Conservation (phyloP, 495 filamentous ascomycete genomes). For the Platismatia glauca region DNA sequence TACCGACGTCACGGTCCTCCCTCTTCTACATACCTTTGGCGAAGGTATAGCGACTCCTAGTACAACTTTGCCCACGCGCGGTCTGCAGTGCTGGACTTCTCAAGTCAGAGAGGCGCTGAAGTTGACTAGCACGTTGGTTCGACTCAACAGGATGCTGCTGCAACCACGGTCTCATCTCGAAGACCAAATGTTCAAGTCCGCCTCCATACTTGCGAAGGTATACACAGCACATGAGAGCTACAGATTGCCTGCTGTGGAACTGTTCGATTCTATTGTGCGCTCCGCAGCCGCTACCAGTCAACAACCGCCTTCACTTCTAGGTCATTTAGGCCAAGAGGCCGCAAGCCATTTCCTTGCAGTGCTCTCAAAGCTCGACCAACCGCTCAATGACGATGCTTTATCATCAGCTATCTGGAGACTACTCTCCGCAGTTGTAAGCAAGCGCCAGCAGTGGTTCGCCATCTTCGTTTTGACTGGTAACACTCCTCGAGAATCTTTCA, state of each 20-base stretch:
- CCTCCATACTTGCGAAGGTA: slow-evolving; percentile 65
- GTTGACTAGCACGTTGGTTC: slow-evolving; percentile 60
- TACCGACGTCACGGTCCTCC: slow-evolving; percentile 64
- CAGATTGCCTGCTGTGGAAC: slow-evolving; percentile 50
- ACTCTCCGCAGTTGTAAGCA: slow-evolving; percentile 77
- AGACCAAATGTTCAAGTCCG: slow-evolving; percentile 66
- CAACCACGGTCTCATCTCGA: slow-evolving; percentile 56
- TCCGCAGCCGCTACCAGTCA: slow-evolving; percentile 49
- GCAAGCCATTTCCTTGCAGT: slow-evolving; percentile 76
- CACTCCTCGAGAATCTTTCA: slow-evolving; percentile 64
- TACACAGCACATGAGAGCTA: slow-evolving; percentile 65
- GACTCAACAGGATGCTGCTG: slow-evolving; percentile 56
- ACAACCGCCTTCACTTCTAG: slow-evolving; percentile 84
- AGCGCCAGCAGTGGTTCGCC: slow-evolving; percentile 90
- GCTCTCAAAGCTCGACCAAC: slow-evolving; percentile 68
- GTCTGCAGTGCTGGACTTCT: slow-evolving; percentile 45
- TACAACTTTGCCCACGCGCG: slow-evolving; percentile 53
- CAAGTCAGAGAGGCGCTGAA: slow-evolving; percentile 56
- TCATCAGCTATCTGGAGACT: slow-evolving; percentile 71
- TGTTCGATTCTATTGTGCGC: slow-evolving; percentile 68
- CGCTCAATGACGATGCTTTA: slow-evolving; percentile 51
- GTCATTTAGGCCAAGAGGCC: slow-evolving; percentile 72
- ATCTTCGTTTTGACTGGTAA: slow-evolving; percentile 85
- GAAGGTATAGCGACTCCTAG: slow-evolving; percentile 57
- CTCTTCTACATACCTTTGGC: slow-evolving; percentile 61